These are phyloP conservation scores for Neocatenulostroma microsporum DNA, from an alignment of 2,329 filamentous ascomycete species.

Conservation along the genomic window DNA sequence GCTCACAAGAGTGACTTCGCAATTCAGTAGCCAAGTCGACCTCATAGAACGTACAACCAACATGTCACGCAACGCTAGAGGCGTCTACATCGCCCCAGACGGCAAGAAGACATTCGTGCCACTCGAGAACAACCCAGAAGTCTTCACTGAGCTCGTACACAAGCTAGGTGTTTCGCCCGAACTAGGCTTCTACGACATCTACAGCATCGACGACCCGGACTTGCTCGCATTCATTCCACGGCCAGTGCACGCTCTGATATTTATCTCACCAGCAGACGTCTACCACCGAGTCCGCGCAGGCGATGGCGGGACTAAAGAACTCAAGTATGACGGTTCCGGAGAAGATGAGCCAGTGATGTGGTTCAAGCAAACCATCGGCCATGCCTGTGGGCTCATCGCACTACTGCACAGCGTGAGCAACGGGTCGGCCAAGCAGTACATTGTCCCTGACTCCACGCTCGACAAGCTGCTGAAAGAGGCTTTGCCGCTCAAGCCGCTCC, in stretches of 20 bases:
- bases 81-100: slow-evolving; percentile 17
- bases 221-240: slow-evolving; percentile 45
- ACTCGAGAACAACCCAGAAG: slow-evolving; percentile 49
- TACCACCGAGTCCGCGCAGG: slow-evolving; percentile 36
- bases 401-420: slow-evolving; percentile 50
- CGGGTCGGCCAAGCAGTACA: slow-evolving; percentile 36
- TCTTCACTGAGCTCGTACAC: slow-evolving; percentile 44
- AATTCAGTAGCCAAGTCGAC: too few species aligned
- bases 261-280: slow-evolving; percentile 43
- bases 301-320: slow-evolving; percentile 32
- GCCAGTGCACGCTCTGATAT: slow-evolving; percentile 47
- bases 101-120: slow-evolving; percentile 27
- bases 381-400: slow-evolving; percentile 53
- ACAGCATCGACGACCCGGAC: slow-evolving; percentile 45
- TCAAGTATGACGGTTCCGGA: slow-evolving; percentile 41
- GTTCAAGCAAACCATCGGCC: slow-evolving; percentile 52
- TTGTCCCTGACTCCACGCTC: slow-evolving; percentile 38
- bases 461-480: slow-evolving; percentile 39
- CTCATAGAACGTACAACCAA: too few species aligned
- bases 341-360: slow-evolving; percentile 48
- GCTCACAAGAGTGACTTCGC: too few species aligned
- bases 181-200: slow-evolving; percentile 48
- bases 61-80: slow-evolving; percentile 15
- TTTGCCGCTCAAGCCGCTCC: slow-evolving; percentile 35
- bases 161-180: slow-evolving; percentile 41